A percentile compares a stretch with the other conserved stretches of the same genome.
phyloP scores from a whole-genome alignment of 176 grass and related monocot genomes.

The Poa annua region DNA sequence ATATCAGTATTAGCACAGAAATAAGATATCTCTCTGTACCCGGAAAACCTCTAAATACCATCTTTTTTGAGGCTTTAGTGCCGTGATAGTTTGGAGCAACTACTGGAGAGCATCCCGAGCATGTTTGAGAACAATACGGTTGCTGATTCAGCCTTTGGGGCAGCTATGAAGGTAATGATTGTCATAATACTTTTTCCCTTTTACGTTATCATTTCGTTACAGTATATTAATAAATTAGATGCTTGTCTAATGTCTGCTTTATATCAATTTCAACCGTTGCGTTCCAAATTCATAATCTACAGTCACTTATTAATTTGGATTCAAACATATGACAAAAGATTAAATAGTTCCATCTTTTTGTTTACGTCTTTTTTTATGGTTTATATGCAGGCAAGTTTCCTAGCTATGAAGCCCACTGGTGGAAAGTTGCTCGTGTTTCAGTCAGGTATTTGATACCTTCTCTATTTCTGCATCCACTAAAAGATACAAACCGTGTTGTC shows the following conservation, averaged over 20 bases:
- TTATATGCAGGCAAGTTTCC: conserved; percentile 55
- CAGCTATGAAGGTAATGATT: conserved; percentile 81
- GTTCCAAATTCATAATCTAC: conserved; percentile 8
- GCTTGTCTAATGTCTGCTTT: neutral
- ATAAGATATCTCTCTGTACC: conserved; percentile 37
- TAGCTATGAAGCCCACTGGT: conserved; percentile 77
- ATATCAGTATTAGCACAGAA: conserved; percentile 29
- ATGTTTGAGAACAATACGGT: conserved; percentile 80
- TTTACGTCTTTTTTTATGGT: conserved; percentile 35
- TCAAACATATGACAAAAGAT: neutral
- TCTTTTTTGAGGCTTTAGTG: conserved; percentile 64
- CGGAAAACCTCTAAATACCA: conserved; percentile 20
- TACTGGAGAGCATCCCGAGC: conserved; percentile 80
- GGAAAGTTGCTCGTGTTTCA: conserved; percentile 91
- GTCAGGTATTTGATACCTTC: conserved; percentile 47
- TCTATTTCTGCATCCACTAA: neutral
- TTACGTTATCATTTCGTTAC: conserved; percentile 9
- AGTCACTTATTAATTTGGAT: conserved; percentile 3
- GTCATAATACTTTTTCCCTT: neutral
- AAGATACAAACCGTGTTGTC: neutral
- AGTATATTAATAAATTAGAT: neutral
- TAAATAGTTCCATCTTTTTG: conserved; percentile 25
- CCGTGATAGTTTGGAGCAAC: conserved; percentile 72
- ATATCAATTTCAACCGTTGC: neutral
- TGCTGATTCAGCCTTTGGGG: conserved; percentile 83